Evolutionary conservation across 139 green algal genomes (phyloP).

Genomic region (Coelastrella sp.): DNA sequence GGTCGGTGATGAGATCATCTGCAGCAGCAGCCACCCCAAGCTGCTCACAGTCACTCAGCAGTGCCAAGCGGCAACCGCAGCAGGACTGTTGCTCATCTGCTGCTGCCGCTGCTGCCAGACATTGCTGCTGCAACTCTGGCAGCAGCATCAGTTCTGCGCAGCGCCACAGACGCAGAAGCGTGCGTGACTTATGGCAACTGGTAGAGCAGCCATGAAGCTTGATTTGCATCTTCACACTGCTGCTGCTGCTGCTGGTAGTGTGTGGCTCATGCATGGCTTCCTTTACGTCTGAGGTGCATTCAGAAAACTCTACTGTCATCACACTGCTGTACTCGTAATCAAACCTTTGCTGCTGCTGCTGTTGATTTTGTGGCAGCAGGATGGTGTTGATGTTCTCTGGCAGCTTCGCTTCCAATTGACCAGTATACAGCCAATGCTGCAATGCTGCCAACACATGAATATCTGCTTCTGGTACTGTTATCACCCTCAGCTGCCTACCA

Average conservation of each 20-base stretch:
- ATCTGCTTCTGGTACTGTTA: constrained; percentile 25
- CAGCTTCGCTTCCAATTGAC: not conserved
- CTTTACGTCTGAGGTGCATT: no score
- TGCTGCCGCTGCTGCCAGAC: not conserved
- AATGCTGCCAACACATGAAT: constrained; percentile 15
- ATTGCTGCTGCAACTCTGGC: not conserved
- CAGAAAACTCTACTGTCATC: no score
- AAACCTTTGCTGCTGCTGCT: constrained; percentile 1
- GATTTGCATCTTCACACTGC: not conserved
- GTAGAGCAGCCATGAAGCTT: constrained; percentile 19
- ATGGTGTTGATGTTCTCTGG: not conserved
- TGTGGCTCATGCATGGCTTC: no score
- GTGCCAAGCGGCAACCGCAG: not conserved
- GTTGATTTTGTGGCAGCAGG: not conserved
- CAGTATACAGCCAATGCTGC: constrained; percentile 23
- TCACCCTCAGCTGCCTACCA: not conserved
- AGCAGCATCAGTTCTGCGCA: constrained; percentile 39
- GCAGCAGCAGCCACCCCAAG: constrained; percentile 8
- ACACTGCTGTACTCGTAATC: no score
- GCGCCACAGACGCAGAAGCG: constrained; percentile 31
- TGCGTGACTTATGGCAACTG: not conserved
- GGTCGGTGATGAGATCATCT: not conserved
- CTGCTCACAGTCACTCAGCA: constrained; percentile 9
- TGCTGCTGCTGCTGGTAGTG: no score
- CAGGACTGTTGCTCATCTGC: not conserved